phyloP scores from a whole-genome alignment of 176 grass and related monocot genomes.

The Eragrostis curvula region DNA sequence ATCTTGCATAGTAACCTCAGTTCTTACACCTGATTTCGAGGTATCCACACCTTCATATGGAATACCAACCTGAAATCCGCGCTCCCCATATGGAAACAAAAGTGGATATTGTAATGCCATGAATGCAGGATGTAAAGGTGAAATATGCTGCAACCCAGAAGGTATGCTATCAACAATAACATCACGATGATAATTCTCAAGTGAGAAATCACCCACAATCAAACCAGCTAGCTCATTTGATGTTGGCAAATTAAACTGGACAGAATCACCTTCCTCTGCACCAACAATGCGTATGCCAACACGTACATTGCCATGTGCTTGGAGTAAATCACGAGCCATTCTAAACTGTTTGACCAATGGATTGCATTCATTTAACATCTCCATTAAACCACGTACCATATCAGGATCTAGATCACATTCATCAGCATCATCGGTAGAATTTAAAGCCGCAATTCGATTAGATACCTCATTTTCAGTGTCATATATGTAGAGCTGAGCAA shows the following conservation, averaged over 20 bases:
- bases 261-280: neutral
- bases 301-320: neutral
- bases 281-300: neutral
- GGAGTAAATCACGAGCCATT: neutral
- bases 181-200: neutral
- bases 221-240: neutral
- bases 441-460: neutral
- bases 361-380: neutral
- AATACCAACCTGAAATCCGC: neutral
- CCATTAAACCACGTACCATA: neutral
- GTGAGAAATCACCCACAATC: neutral
- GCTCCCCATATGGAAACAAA: neutral
- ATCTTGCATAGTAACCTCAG: neutral
- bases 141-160: neutral
- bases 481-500: slow-evolving; percentile 17
- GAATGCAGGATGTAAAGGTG: neutral
- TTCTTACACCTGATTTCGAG: neutral
- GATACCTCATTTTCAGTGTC: neutral
- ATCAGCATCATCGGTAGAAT: neutral
- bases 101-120: slow-evolving; percentile 19
- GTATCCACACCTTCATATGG: neutral
- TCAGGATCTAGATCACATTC: neutral
- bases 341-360: neutral
- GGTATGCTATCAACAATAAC: neutral
- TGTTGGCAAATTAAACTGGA: neutral